These are phyloP conservation scores for Eucalyptus curtisii DNA, from an alignment of 345 rosid genomes.

Conservation along the genomic window DNA sequence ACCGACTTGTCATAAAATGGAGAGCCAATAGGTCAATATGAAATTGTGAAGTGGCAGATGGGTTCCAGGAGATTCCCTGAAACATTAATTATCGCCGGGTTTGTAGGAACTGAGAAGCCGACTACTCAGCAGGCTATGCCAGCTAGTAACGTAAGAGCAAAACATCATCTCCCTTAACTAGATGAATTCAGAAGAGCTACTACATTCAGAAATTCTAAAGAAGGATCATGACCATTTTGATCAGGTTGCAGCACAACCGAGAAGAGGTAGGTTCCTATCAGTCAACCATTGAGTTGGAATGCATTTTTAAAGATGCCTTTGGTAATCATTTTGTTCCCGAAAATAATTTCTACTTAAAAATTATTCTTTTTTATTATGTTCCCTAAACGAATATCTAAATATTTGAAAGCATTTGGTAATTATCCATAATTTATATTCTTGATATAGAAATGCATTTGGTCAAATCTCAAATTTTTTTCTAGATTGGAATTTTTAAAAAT, in stretches of 20 bases:
- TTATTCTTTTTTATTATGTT: accelerated
- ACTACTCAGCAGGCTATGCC: neutral
- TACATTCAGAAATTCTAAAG: neutral
- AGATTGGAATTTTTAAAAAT: too few relatives aligned
- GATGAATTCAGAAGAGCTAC: neutral
- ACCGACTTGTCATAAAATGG: neutral
- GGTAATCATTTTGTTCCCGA: accelerated
- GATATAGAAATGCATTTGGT: too few relatives aligned
- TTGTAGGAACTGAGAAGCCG: neutral
- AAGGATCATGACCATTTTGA: neutral
- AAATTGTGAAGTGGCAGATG: neutral
- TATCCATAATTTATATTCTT: too few relatives aligned
- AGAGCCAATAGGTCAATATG: neutral
- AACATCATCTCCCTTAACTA: neutral
- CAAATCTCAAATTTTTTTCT: too few relatives aligned
- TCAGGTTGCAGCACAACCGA: neutral
- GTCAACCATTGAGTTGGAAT: neutral
- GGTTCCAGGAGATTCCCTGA: neutral
- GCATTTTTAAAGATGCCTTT: accelerated
- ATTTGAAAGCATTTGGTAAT: too few relatives aligned
- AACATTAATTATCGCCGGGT: neutral
- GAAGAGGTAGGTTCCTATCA: neutral
- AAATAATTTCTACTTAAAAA: too few relatives aligned
- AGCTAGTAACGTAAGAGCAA: neutral
- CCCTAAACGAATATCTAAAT: accelerated